Conservation (phyloP, 2,329 filamentous ascomycete genomes). For the Penicillium expansum region DNA sequence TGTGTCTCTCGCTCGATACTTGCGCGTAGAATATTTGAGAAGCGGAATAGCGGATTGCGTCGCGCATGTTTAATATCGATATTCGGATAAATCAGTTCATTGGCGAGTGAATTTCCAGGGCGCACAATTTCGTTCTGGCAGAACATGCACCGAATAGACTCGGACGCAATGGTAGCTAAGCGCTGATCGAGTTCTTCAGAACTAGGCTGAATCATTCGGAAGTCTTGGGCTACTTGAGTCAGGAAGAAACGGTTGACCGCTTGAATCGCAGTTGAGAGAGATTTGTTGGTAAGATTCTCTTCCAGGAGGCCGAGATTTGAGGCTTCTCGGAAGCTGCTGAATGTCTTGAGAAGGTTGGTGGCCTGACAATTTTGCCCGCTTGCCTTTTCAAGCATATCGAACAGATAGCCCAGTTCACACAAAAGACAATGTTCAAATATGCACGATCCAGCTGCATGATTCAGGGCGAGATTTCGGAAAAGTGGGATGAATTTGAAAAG, state of each 20-base stretch:
- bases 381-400: slow-evolving; percentile 97
- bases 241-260: slow-evolving; percentile 81
- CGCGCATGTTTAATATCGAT: slow-evolving; percentile 52
- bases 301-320: slow-evolving; percentile 77
- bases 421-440: slow-evolving; percentile 79
- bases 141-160: slow-evolving; percentile 73
- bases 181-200: slow-evolving; percentile 69
- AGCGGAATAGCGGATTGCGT: slow-evolving; percentile 55
- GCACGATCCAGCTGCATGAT: slow-evolving; percentile 84
- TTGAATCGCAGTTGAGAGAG: slow-evolving; percentile 80
- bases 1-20: slow-evolving; percentile 88
- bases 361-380: slow-evolving; percentile 92
- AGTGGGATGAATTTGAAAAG: slow-evolving; percentile 87
- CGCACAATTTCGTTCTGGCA: slow-evolving; percentile 84
- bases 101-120: slow-evolving; percentile 74
- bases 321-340: slow-evolving; percentile 78
- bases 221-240: slow-evolving; percentile 75
- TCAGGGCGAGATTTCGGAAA: slow-evolving; percentile 80
- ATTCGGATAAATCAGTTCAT: slow-evolving; percentile 77
- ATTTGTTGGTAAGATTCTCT: slow-evolving; percentile 70
- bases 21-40: slow-evolving; percentile 87
- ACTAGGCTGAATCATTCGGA: slow-evolving; percentile 62
- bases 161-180: slow-evolving; percentile 43
- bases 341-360: slow-evolving; percentile 86
- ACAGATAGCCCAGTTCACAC: slow-evolving; percentile 91